Base-by-base conservation (phyloP, 2,329 filamentous ascomycete genomes). In the Penicillium sp. region DNA sequence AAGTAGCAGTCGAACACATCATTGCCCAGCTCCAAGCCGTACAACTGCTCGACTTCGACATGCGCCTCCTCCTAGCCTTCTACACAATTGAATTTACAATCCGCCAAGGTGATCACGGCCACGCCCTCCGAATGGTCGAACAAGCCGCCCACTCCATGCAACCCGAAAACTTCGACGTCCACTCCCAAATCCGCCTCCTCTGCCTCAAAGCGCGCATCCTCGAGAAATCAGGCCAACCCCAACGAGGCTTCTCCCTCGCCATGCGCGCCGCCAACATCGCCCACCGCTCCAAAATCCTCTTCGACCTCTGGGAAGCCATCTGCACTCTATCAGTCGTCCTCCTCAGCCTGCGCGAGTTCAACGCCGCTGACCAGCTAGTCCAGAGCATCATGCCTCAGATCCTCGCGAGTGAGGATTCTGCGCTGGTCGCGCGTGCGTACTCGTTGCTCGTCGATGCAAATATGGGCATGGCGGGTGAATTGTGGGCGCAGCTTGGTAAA, bases 181-280 rank as follows among this genome's bases (percentile, higher is more conserved):
- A 83, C 4, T 78, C 88, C 23, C 83, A 86, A 31, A 76, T 93
- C 42, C 81, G 82, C 25, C 77, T 95, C 0, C 78, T 95, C 12
- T 77, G 88, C 2, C 71, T 85, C 42, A 95, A 95, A 66, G 84
- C 83, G 0, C 77, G 81, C 4, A 77, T 95, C 3, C 82, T 89
- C 48, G 80, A 82, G 47, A 80, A 78, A 57, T 81, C 81, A 38
- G 86, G 85, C 2, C 81, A 85, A 2, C 80, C 89, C 0, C 81
- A 88, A 58, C 81, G 86, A 52, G 89, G 83, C 0, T 89, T 95
- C 66, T 89, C 87, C 2, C 78, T 91, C 4, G 83, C 83, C 4
- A 77, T 95, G 61, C 80, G 88, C 38, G 89, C 89, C 0, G 84
- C 87, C 2, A 85, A 80, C 62, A 81, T 89, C 15, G 85, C 88